Evolutionary conservation across 1,284 basidiomycete genomes (phyloP), one percentile per base, ranked within the genome.

Genomic region (Pisolithus thermaeus): DNA sequence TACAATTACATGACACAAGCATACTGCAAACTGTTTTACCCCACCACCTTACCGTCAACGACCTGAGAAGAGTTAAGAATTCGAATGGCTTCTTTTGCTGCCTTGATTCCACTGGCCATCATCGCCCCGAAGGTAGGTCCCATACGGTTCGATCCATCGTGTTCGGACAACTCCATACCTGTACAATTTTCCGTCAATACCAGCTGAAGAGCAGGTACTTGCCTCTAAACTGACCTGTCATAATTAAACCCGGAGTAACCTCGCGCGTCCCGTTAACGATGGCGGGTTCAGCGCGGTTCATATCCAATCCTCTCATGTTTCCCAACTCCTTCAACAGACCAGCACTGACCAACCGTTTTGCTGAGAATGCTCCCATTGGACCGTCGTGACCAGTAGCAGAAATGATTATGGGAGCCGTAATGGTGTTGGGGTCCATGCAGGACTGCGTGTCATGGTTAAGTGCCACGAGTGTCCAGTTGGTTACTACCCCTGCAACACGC

Each of bases 361-460:
- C 90, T 32, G 81, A 84, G 72, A 92, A 92, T 3, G 89, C 90
- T 40, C 90, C 90, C 80, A 91, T 90, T 1, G 88, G 88, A 0
- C 89, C 90, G 60, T 91, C 89, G 65, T 90, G 86, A 12, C 86
- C 82, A 32, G 83, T 86, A 18, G 82, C 81, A 39, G 78, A 80
- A 47, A 87, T 71, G 58, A 90, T 72, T n/a, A 92, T 73, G 0
- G 88, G 88, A 1, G 86, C 84, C 28, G 86, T 90, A 68, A 91
- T 86, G 36, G 87, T 89, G 70, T 87, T 86, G 30, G 89, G 89
- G 67, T 92, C 90, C 89, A 92, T 92, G 77, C 88, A 92, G 27
- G 79, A 83, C 69, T 91, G 85, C 53, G 83, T 85, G 62, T 87
- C 85, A 66, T 91, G 87, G 70, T 90, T 89, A 53, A 91, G 78